Conservation (phyloP, 805 yeast genomes). For the Clavispora asparagi region DNA sequence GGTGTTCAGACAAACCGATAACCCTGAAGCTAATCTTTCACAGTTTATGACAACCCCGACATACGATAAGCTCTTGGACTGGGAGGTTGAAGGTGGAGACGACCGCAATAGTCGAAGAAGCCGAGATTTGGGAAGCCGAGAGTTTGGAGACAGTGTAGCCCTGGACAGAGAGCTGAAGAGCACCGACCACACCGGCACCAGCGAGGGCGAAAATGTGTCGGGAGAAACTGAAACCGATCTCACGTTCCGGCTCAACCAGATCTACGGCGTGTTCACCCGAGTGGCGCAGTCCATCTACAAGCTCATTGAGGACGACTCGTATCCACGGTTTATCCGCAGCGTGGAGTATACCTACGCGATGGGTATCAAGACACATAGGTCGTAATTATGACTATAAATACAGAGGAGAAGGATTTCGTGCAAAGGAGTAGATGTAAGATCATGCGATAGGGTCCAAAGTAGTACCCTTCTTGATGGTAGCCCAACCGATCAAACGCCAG, state of each 20-base stretch:
- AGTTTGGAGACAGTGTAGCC: too few species aligned
- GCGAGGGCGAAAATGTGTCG: background rate
- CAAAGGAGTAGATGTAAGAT: background rate
- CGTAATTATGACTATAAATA: constrained; percentile 2
- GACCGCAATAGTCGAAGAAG: background rate
- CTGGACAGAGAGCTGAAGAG: too few species aligned
- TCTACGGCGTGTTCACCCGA: constrained; percentile 36
- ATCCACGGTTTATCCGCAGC: constrained; percentile 56
- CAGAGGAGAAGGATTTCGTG: background rate
- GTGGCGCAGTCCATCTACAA: constrained; percentile 47
- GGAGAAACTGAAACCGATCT: background rate
- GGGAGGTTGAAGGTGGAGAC: background rate
- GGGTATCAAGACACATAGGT: constrained; percentile 5
- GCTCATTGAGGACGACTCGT: constrained; percentile 69
- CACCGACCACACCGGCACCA: too few species aligned
- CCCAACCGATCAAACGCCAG: constrained; percentile 99
- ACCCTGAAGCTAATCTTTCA: background rate
- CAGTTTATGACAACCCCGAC: constrained; percentile 12
- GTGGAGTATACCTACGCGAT: constrained; percentile 17
- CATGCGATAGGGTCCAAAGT: constrained; percentile 72
- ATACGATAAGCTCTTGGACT: constrained; percentile 4
- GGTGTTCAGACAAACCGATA: constrained; percentile 3
- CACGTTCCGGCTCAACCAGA: constrained; percentile 4
- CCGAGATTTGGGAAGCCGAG: too few species aligned
- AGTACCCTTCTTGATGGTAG: constrained; percentile 92